A percentile compares a stretch with the other conserved stretches of the same genome.
Evolutionary conservation across 768 basidiomycete genomes (phyloP).

Genomic region (Boletus edulis): DNA sequence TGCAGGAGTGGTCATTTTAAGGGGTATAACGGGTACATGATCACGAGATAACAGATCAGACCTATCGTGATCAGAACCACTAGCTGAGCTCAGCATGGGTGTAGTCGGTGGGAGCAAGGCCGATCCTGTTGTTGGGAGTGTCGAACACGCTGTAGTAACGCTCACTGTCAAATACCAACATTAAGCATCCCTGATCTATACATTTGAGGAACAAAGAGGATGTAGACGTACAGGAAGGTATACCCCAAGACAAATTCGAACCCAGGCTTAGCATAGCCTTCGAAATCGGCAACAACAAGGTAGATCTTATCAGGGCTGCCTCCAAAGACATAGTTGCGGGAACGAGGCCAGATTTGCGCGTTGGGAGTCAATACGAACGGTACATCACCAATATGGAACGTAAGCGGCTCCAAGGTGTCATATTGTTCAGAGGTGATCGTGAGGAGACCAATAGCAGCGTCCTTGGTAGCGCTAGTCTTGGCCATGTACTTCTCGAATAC

Average conservation of each 20-base stretch:
- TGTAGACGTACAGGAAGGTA: neutral
- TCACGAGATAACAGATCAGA: no score
- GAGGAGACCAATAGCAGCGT: neutral
- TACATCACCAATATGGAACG: neutral
- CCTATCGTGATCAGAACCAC: no score
- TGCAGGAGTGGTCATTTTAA: no score
- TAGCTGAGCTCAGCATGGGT: neutral
- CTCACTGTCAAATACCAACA: neutral
- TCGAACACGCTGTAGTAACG: conserved; percentile 2
- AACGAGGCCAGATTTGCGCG: conserved; percentile 1
- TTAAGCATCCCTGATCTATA: neutral
- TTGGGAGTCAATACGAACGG: neutral
- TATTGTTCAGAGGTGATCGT: neutral
- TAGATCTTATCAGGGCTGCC: neutral
- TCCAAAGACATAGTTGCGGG: neutral
- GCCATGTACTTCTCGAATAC: neutral
- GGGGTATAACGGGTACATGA: no score
- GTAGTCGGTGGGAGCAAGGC: neutral
- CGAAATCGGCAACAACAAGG: neutral
- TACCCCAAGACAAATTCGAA: neutral
- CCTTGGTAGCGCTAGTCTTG: neutral
- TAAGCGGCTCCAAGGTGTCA: neutral
- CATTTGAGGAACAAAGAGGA: no score
- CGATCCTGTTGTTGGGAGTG: neutral
- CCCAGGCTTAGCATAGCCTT: neutral